Conservation (phyloP, 1,284 basidiomycete species). For the Microbotryomycetes sp. region DNA sequence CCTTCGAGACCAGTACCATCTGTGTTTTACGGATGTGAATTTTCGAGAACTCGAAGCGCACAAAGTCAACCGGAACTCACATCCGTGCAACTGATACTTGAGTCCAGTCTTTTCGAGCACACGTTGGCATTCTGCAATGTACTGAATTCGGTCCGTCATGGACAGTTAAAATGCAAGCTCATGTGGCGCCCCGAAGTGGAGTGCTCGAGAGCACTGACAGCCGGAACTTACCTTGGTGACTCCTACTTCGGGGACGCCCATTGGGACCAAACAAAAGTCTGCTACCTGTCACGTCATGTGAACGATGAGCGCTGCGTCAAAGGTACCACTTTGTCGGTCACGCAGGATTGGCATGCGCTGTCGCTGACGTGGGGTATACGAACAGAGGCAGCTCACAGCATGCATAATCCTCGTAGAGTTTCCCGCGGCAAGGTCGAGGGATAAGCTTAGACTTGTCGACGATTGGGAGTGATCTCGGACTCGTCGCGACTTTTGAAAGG, state of each 20-base stretch:
- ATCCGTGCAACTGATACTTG: constrained; percentile 57
- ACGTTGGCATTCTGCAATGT: constrained; percentile 56
- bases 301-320: neutral
- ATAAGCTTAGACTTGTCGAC: no score
- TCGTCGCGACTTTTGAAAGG: no score
- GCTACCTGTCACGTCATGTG: constrained; percentile 1
- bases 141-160: constrained; percentile 25
- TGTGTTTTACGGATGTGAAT: no score
- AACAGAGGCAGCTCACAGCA: neutral
- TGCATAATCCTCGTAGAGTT: no score
- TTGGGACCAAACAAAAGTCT: constrained; percentile 76
- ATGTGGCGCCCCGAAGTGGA: constrained; percentile 31
- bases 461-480: no score
- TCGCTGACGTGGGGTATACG: neutral
- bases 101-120: constrained; percentile 74
- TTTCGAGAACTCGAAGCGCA: neutral
- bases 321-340: neutral
- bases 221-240: constrained; percentile 17
- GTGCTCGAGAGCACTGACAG: no score
- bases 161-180: neutral
- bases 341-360: neutral
- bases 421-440: no score
- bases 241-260: constrained; percentile 55
- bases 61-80: constrained; percentile 26
- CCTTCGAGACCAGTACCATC: constrained; percentile 26